Base-by-base conservation (phyloP, 345 rosid species). In the Physaria fendleri region DNA sequence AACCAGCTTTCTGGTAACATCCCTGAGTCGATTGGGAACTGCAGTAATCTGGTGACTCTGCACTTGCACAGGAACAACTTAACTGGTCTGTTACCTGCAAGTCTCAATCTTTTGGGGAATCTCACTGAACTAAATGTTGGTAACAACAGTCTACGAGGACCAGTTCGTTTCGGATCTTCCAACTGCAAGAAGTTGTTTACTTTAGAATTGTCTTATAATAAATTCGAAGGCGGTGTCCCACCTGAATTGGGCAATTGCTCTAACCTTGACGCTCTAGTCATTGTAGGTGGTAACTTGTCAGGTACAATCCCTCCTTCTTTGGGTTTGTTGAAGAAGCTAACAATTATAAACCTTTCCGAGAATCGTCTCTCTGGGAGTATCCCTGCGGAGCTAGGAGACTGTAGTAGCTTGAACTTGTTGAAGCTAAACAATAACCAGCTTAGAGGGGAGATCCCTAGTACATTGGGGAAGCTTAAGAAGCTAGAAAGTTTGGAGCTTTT, bases 261-360 rank as follows among this genome's bases (percentile, higher is more conserved):
- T 65, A 76, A 68, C 74, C 74, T 87, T 60, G 71, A 65, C 2
- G 42, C 18, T 15, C 52, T 87, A 37, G 75, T 60, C 2, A 72
- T 77, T 24, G 74, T 83, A 18, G 29, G 20, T 43, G 68, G 82
- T 66, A 76, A 78, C 69, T 71, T 91, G 39, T 74, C 72, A 0
- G 90, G 96, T 37, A 27, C 49, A 4, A 83, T 91, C 21, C 98
- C 96, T 6, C 56, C 94, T 40, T 80, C 94, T 1, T 17, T 87
- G n/a, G 94, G 91, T 50, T 60, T 51, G 28, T 65, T 91, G 2
- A 56, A 65, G 54, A 74, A 32, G 39, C 82, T 91, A 45, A 28
- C 50, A 1, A 0, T 0, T 2, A 81, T 91, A 27, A 85, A 83
- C 47, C 84, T 91, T 11, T 79, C 80, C 12, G 82, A 82, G 65